Conservation (phyloP, 805 yeast genomes). For the Candida insectalens region DNA sequence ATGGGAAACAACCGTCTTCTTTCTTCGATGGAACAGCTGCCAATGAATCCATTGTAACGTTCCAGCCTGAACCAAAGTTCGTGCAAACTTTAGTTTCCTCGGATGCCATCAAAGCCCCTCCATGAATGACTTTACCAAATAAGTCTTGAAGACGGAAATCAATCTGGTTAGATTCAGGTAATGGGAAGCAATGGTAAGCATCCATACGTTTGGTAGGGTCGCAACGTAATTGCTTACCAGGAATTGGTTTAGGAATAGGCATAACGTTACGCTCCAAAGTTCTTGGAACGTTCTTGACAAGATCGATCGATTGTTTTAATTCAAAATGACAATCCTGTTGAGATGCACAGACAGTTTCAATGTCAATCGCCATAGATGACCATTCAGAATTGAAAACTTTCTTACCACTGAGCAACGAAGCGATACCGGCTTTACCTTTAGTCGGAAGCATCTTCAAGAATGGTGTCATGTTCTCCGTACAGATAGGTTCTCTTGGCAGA, state of each 20-base stretch:
- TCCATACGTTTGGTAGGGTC: conserved; percentile 52
- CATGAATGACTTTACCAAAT: conserved; percentile 60
- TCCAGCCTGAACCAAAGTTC: conserved; percentile 37
- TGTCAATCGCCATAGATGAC: conserved; percentile 89
- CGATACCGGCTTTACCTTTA: conserved; percentile 81
- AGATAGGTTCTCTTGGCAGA: conserved; percentile 88
- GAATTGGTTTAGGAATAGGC: conserved; percentile 75
- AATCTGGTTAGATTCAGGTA: conserved; percentile 37
- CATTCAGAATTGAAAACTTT: conserved; percentile 83
- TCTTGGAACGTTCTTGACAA: conserved; percentile 63
- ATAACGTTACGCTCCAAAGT: conserved; percentile 51
- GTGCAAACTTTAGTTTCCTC: conserved; percentile 34
- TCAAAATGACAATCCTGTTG: conserved; percentile 33
- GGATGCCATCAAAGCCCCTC: conserved; percentile 51
- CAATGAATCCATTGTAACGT: conserved; percentile 10
- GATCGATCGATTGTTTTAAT: conserved; percentile 59
- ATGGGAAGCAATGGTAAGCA: conserved; percentile 71
- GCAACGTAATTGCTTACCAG: conserved; percentile 65
- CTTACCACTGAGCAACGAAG: conserved; percentile 83
- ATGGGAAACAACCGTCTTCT: conserved; percentile 13
- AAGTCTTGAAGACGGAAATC: conserved; percentile 49
- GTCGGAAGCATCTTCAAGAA: conserved; percentile 85
- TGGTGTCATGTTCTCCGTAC: conserved; percentile 95
- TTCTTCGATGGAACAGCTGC: neutral
- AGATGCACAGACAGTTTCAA: conserved; percentile 41